phyloP scores from a whole-genome alignment of 768 basidiomycete genomes.

The Neoboletus brunneissimus region DNA sequence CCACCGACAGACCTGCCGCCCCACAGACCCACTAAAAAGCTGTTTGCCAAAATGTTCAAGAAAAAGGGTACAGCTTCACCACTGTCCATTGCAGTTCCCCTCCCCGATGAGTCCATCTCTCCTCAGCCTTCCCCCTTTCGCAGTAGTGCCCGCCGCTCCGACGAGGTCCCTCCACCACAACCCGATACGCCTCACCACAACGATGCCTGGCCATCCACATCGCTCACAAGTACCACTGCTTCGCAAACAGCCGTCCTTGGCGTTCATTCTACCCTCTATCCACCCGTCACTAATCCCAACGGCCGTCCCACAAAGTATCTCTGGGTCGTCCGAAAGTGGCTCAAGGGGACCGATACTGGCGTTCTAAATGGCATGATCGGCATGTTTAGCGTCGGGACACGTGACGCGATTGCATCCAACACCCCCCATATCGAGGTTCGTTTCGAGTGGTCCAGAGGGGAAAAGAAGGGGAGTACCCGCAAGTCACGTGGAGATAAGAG shows the following conservation, averaged over 20 bases:
- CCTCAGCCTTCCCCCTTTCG: slow-evolving; percentile 17
- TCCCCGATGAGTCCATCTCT: slow-evolving; percentile 23
- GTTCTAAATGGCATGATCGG: slow-evolving; percentile 46
- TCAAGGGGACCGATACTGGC: slow-evolving; percentile 53
- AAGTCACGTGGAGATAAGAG: slow-evolving; percentile 23
- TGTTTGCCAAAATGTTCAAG: slow-evolving; percentile 74
- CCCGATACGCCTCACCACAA: slow-evolving; percentile 5
- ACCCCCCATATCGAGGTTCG: slow-evolving; percentile 58
- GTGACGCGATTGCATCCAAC: slow-evolving; percentile 17
- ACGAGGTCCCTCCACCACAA: slow-evolving; percentile 16
- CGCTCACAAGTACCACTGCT: slow-evolving; percentile 12
- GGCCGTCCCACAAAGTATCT: slow-evolving; percentile 54
- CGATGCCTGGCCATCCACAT: slow-evolving; percentile 15
- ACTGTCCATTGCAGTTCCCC: slow-evolving; percentile 23
- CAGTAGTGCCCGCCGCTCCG: slow-evolving; percentile 6
- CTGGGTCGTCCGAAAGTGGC: slow-evolving; percentile 76
- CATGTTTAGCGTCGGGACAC: slow-evolving; percentile 32
- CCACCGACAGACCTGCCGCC: slow-evolving; percentile 19
- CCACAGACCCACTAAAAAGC: slow-evolving; percentile 47
- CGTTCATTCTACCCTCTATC: slow-evolving; percentile 62
- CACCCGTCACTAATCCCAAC: slow-evolving; percentile 38
- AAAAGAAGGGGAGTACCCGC: slow-evolving; percentile 22
- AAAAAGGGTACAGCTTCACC: slow-evolving; percentile 38
- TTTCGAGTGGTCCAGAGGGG: slow-evolving; percentile 71
- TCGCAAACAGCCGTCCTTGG: slow-evolving; percentile 57